Percentiles rank a stretch among this genome's conserved stretches.
These are phyloP conservation scores for Termitomyces sp. DNA, from an alignment of 768 basidiomycete genomes.

Conservation along the genomic window DNA sequence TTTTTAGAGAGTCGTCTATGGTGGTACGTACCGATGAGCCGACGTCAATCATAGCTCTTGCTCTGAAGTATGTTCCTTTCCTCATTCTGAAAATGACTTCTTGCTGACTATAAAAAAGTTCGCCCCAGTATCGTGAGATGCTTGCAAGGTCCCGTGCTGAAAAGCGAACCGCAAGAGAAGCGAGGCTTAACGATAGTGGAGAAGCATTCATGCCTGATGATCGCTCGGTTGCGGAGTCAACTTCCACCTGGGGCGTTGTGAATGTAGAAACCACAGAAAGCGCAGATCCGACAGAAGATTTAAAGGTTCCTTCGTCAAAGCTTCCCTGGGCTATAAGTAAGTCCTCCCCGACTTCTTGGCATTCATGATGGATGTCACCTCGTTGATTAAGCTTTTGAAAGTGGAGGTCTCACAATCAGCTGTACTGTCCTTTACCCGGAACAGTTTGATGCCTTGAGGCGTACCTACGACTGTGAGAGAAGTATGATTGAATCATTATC, in stretches of 20 bases:
- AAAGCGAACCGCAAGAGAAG: conserved; percentile 62
- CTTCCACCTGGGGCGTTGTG: conserved; percentile 91
- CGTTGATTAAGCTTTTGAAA: conserved; percentile 74
- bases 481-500: conserved; percentile 93
- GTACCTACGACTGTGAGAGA: conserved; percentile 91
- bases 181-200: conserved; percentile 55
- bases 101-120: conserved; percentile 38
- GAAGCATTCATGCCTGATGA: conserved; percentile 96
- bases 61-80: conserved; percentile 62
- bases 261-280: conserved; percentile 69
- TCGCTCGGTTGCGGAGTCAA: conserved; percentile 72
- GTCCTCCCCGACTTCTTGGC: conserved; percentile 22
- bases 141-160: conserved; percentile 73
- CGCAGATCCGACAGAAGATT: conserved; percentile 71
- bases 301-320: conserved; percentile 72
- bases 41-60: conserved; percentile 95
- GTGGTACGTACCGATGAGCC: conserved; percentile 96
- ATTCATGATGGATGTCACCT: conserved; percentile 1
- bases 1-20: conserved; percentile 93
- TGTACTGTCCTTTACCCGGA: conserved; percentile 95
- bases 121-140: conserved; percentile 80
- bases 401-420: conserved; percentile 85
- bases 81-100: not conserved
- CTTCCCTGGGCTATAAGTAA: conserved; percentile 79
- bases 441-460: conserved; percentile 90